These are phyloP conservation scores for Apiospora malaysiana DNA, from an alignment of 2,329 filamentous ascomycete genomes.

Conservation along the genomic window DNA sequence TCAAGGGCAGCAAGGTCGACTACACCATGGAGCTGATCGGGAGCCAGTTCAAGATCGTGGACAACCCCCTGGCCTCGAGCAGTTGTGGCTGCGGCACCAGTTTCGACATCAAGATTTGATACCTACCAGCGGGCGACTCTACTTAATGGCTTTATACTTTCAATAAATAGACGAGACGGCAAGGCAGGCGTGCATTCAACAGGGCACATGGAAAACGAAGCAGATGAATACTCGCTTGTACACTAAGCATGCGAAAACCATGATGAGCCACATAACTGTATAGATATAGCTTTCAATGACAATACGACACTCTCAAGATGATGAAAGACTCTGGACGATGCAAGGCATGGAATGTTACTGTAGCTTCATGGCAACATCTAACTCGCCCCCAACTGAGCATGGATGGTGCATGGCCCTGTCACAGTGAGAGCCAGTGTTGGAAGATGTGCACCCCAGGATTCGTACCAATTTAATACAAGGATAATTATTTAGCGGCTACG, in stretches of 20 bases:
- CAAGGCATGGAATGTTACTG: background rate
- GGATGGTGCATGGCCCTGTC: too few relatives aligned
- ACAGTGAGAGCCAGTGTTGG: background rate
- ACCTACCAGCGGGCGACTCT: background rate
- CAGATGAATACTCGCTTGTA: background rate
- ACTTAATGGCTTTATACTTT: background rate
- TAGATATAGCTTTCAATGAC: background rate
- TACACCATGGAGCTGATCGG: conserved; percentile 88
- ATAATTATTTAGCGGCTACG: background rate
- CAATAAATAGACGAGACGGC: background rate
- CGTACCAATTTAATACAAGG: background rate
- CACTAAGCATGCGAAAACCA: background rate
- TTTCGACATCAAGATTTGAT: conserved; percentile 83
- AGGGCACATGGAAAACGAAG: background rate
- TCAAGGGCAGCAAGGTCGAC: conserved; percentile 94
- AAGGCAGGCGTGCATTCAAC: background rate
- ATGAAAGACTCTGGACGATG: background rate
- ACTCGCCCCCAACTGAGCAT: background rate
- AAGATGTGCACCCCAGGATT: too few relatives aligned
- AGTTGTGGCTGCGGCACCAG: conserved; percentile 97
- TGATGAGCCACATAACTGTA: background rate
- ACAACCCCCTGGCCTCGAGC: conserved; percentile 89
- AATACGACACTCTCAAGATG: background rate
- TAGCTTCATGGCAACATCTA: background rate
- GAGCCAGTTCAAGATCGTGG: conserved; percentile 94